A percentile compares a stretch with the other conserved stretches of the same genome.
phyloP scores from a whole-genome alignment of 116 monocot species.

The Trichopus zeylanicus region DNA sequence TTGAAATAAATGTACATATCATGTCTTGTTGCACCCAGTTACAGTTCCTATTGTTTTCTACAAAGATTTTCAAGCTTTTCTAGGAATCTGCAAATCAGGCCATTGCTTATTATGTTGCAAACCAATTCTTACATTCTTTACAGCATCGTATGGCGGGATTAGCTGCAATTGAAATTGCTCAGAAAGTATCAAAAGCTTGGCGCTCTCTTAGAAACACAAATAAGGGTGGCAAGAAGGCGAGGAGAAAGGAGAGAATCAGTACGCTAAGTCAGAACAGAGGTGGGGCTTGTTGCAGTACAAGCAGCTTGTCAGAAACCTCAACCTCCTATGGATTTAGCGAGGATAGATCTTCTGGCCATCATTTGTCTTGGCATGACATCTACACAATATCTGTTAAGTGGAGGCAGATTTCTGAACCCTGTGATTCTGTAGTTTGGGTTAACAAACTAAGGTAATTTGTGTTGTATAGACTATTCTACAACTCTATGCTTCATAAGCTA shows the following conservation, averaged over 20 bases:
- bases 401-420: slow-evolving; percentile 98
- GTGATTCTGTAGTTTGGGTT: slow-evolving; percentile 95
- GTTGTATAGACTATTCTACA: neutral
- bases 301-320: slow-evolving; percentile 34
- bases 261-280: slow-evolving; percentile 72
- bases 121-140: slow-evolving; percentile 5
- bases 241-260: slow-evolving; percentile 55
- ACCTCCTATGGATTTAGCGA: slow-evolving; percentile 31
- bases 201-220: slow-evolving; percentile 46
- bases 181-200: slow-evolving; percentile 77
- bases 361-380: slow-evolving; percentile 65
- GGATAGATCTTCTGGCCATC: slow-evolving; percentile 37
- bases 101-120: neutral
- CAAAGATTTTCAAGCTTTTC: neutral
- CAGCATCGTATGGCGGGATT: slow-evolving; percentile 97
- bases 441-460: slow-evolving; percentile 65
- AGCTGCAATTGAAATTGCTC: slow-evolving; percentile 95
- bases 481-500: neutral
- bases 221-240: slow-evolving; percentile 54
- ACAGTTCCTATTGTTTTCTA: neutral
- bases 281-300: slow-evolving; percentile 60
- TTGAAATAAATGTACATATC: neutral
- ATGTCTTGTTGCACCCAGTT: neutral
- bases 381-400: slow-evolving; percentile 83
- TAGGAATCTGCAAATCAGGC: neutral